Evolutionary conservation across 495 filamentous ascomycete species (phyloP).

Genomic region (Neurospora tetraspora): DNA sequence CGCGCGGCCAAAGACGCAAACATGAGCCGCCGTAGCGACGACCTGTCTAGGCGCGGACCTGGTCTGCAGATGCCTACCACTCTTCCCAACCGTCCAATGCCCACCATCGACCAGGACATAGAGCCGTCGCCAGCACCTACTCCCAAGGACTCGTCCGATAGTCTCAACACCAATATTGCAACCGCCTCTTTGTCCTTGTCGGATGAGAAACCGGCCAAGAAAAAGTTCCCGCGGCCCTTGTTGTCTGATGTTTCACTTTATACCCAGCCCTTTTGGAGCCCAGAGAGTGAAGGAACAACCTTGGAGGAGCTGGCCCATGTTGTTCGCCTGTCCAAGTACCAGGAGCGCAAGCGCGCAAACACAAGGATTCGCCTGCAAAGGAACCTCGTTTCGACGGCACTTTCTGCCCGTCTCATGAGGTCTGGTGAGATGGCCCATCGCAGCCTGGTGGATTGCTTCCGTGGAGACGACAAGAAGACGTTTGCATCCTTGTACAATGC

Average conservation of each 20-base stretch:
- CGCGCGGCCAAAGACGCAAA: slow-evolving; percentile 23
- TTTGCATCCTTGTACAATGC: slow-evolving; percentile 84
- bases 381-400: slow-evolving; percentile 60
- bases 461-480: slow-evolving; percentile 77
- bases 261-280: slow-evolving; percentile 36
- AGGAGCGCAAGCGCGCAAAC: slow-evolving; percentile 60
- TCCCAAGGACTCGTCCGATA: slow-evolving; percentile 17
- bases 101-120: slow-evolving; percentile 34
- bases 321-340: slow-evolving; percentile 60
- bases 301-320: slow-evolving; percentile 63
- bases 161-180: slow-evolving; percentile 6
- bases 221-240: slow-evolving; percentile 31
- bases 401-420: slow-evolving; percentile 70
- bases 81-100: slow-evolving; percentile 27
- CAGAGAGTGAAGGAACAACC: slow-evolving; percentile 45
- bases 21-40: slow-evolving; percentile 28
- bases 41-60: slow-evolving; percentile 25
- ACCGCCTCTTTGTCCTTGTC: slow-evolving; percentile 8
- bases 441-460: slow-evolving; percentile 79
- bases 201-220: slow-evolving; percentile 18
- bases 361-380: slow-evolving; percentile 56
- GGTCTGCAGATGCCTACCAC: slow-evolving; percentile 28
- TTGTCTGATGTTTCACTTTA: slow-evolving; percentile 42
- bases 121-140: slow-evolving; percentile 16
- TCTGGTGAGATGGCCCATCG: slow-evolving; percentile 69